Percentiles rank a stretch among this genome's conserved stretches.
Conservation (phyloP, 2,329 filamentous ascomycete genomes). For the Neonectria coccinea region DNA sequence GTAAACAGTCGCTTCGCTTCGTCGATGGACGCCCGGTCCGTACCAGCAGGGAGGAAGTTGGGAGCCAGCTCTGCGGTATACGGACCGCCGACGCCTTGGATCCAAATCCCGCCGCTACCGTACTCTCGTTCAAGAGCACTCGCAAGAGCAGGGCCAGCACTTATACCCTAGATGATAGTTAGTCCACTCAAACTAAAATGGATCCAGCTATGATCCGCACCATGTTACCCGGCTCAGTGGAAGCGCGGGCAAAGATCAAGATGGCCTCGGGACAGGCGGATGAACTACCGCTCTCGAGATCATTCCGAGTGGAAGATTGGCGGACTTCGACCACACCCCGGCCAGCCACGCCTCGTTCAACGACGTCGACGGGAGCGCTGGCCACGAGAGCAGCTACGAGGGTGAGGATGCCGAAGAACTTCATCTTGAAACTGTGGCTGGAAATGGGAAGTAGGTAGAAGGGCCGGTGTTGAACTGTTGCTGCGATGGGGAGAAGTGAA, state of each 20-base stretch:
- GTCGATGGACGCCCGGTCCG: slow-evolving; percentile 52
- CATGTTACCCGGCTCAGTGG: slow-evolving; percentile 55
- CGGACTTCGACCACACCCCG: not conserved
- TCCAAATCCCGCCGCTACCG: slow-evolving; percentile 48
- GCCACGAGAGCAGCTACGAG: not conserved
- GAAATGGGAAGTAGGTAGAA: not conserved
- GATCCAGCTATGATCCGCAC: slow-evolving; percentile 32
- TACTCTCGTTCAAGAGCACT: slow-evolving; percentile 45
- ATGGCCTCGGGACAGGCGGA: slow-evolving; percentile 52
- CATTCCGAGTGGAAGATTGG: slow-evolving; percentile 31
- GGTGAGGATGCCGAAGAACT: not conserved
- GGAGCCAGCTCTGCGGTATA: slow-evolving; percentile 53
- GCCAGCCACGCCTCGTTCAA: not conserved
- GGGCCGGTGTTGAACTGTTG: not conserved
- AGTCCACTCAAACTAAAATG: not conserved
- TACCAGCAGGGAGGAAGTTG: slow-evolving; percentile 55
- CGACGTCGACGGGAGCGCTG: not conserved
- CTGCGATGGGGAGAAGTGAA: not conserved
- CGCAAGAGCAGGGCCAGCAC: slow-evolving; percentile 47
- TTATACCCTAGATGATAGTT: slow-evolving; percentile 41
- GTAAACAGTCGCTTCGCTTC: slow-evolving; percentile 56
- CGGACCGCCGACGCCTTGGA: slow-evolving; percentile 57
- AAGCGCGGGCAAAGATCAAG: slow-evolving; percentile 55
- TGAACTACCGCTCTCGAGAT: slow-evolving; percentile 46
- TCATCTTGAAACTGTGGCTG: not conserved